Evolutionary conservation across 1,284 basidiomycete genomes (phyloP).

Genomic region (Ganoderma lingzhi): DNA sequence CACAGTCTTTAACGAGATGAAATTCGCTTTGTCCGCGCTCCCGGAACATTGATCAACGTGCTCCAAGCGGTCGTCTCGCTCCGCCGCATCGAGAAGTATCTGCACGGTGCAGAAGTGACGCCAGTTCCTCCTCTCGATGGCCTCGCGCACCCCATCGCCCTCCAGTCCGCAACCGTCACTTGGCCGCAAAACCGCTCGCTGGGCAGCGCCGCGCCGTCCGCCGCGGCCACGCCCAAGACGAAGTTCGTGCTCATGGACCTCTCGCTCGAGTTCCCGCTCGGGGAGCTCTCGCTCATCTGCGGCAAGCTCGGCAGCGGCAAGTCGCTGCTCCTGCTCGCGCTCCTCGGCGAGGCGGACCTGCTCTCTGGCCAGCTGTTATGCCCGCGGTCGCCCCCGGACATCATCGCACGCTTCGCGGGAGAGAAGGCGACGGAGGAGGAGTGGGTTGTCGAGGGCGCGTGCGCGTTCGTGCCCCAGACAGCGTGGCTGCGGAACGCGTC

Average conservation of each 20-base stretch:
- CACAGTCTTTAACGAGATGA: conserved; percentile 87
- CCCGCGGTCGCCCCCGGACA: conserved; percentile 85
- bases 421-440: conserved; percentile 56
- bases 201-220: conserved; percentile 54
- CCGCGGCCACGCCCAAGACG: conserved; percentile 74
- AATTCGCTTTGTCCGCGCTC: conserved; percentile 83
- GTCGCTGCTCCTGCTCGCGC: conserved; percentile 80
- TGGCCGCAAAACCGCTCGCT: conserved; percentile 83
- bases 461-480: conserved; percentile 93
- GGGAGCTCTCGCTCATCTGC: conserved; percentile 83
- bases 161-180: conserved; percentile 87
- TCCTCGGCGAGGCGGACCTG: conserved; percentile 92
- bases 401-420: conserved; percentile 66
- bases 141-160: conserved; percentile 67
- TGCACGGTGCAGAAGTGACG: conserved; percentile 75
- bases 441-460: conserved; percentile 82
- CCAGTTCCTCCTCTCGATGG: conserved; percentile 64
- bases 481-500: conserved; percentile 93
- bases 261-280: conserved; percentile 79
- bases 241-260: conserved; percentile 88
- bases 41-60: conserved; percentile 92
- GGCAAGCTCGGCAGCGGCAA: conserved; percentile 87
- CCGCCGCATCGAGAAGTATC: conserved; percentile 91
- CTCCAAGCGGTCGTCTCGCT: conserved; percentile 88
- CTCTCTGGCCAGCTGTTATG: conserved; percentile 82